Evolutionary conservation across 108 stramenopile genomes (phyloP), one percentile per base, ranked within the genome.

Genomic region (Fragilaria radians): DNA sequence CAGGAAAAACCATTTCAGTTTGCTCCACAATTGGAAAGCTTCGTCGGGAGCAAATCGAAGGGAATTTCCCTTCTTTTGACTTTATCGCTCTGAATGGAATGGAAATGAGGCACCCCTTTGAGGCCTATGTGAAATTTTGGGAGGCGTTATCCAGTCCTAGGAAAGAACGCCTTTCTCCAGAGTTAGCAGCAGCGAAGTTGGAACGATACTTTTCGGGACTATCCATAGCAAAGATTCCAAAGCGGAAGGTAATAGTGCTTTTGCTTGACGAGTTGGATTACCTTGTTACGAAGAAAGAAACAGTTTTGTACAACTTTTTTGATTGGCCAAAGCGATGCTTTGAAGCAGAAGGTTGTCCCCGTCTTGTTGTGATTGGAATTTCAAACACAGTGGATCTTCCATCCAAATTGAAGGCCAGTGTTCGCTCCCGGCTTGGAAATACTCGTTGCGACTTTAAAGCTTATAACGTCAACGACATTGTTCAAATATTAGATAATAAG

Each of bases 301-400:
- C 91, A 22, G 89, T 98, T 7, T 59, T 99, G 3, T 98, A 97
- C 81, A 96, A 96, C 61, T 83, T 99, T 25, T 97, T 99, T 64
- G 93, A 98, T 58, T 99, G 98, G 98, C 97, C 98, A 5, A 45
- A 59, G 14, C 18, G 52, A 5, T 22, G 55, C 9, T 48, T 27
- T 25, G 21, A 33, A 47, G 3, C 3, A 29, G 48, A 70, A 18
- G 61, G 57, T 31, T 32, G 55, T 21, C 61, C 67, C 0, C 68
- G 84, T 14, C 70, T 95, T 5, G 74, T 96, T 14, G 89, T 97
- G 14, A 69, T 99, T 26, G 98, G 97, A 14, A 95, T 99, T 53
- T 95, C 98, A 14, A 99, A 99, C 75, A 99, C 98, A 28, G 78
- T 99, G 54, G 95, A 99, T 67, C 72, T 99, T 17, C 93, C 95